These are phyloP conservation scores for Albophoma yamanashiensis DNA, from an alignment of 2,329 filamentous ascomycete species.

Conservation along the genomic window DNA sequence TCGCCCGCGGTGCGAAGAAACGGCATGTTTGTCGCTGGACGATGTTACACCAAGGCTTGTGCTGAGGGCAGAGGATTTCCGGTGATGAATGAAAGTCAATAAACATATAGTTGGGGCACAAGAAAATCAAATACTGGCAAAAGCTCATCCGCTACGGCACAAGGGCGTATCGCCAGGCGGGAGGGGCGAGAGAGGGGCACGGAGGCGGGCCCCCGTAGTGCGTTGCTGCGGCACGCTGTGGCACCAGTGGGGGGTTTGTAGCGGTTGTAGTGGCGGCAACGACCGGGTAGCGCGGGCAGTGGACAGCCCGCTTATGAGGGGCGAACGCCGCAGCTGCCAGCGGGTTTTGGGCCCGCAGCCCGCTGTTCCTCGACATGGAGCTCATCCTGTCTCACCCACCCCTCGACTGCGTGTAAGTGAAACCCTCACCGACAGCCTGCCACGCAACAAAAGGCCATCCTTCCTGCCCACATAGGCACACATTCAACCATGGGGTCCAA, in stretches of 20 bases:
- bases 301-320: too few species aligned
- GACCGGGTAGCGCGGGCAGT: neutral
- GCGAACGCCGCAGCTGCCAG: too few species aligned
- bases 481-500: slow-evolving; percentile 1
- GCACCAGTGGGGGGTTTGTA: neutral
- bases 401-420: neutral
- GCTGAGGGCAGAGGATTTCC: neutral
- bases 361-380: too few species aligned
- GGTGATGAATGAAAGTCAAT: neutral
- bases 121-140: neutral
- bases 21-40: slow-evolving; percentile 10
- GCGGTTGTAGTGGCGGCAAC: neutral
- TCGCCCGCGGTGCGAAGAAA: slow-evolving; percentile 17
- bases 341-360: neutral
- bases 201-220: too few species aligned
- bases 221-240: neutral
- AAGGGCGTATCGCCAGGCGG: neutral
- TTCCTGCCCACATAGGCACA: neutral
- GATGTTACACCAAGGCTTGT: neutral
- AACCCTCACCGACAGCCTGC: neutral
- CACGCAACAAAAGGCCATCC: neutral
- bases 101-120: neutral
- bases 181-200: too few species aligned
- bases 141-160: neutral
- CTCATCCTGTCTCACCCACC: neutral